Evolutionary conservation across 139 green algal species (phyloP), one percentile per base, ranked within the genome.

Genomic region (Micromonas pusilla): DNA sequence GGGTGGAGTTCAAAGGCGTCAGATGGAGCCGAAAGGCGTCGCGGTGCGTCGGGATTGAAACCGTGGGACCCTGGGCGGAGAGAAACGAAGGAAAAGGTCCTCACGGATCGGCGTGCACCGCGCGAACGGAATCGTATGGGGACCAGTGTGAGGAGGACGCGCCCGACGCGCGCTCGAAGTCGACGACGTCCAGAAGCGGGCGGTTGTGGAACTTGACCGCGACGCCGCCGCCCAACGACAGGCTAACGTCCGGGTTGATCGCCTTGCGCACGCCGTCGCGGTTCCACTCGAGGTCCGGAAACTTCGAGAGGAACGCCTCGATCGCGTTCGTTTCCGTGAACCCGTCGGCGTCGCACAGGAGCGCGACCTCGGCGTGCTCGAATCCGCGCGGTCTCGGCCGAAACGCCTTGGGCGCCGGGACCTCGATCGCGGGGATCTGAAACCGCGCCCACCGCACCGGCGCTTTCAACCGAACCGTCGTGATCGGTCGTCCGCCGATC

Each of bases 171-270:
- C 9, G 62, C 62, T 70, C 62, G 28, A 30, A 33, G 9, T 31
- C 62, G 13, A 33, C 62, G 6, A 70, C 62, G 5, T 70, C 62
- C 28, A 70, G 62, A 6, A 70, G 62, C 9, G 62, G 62, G 5
- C n/a, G 5, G 62, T 33, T 37, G 62, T 70, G 62, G 20, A 70
- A 70, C 62, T 70, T 70, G 13, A 25, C 62, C 9, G 9, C 9
- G 9, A 33, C 20, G 62, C 20, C 13, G 20, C 28, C 19, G 13
- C 62, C 62, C 13, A 70, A 16, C 13, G 13, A 6, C 62, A 25
- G 5, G 62, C 62, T 70, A 6, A 70, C 62, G 9, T 70, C 62
- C 13, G 62, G 13, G 62, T 70, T 70, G 62, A 70, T 70, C 9
- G 13, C 62, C 28, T 70, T 70, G 20, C 6, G 5, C 62, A 70